These are phyloP conservation scores for Saccharomyces mikatae DNA, from an alignment of 805 yeast genomes.

Conservation along the genomic window DNA sequence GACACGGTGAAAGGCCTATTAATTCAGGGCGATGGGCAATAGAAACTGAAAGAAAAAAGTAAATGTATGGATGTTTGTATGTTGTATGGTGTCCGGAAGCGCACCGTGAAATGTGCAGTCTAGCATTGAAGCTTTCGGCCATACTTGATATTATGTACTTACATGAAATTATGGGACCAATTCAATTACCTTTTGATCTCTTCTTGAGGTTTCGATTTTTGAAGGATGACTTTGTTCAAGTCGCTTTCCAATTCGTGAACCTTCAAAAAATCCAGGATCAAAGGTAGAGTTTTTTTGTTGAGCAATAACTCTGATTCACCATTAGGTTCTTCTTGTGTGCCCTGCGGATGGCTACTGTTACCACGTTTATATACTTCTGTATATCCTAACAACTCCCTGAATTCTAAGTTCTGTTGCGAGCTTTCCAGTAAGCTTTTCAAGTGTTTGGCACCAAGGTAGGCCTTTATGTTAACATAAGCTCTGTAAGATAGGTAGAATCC, in stretches of 20 bases:
- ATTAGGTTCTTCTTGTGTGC: not conserved
- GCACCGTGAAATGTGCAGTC: not conserved
- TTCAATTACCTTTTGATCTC: not conserved
- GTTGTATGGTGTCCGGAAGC: not conserved
- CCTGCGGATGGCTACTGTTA: not conserved
- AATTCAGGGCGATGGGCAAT: not conserved
- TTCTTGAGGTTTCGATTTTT: conserved; percentile 33
- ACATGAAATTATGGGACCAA: not conserved
- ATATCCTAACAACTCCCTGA: conserved; percentile 28
- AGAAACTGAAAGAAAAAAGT: not conserved
- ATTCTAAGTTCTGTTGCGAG: conserved; percentile 33
- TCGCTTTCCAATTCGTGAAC: conserved; percentile 38
- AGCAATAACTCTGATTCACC: conserved; percentile 24
- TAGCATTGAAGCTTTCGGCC: not conserved
- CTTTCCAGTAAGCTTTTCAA: conserved; percentile 46
- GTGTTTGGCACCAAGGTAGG: conserved; percentile 66
- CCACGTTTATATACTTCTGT: conserved; percentile 6
- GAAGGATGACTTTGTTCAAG: conserved; percentile 43
- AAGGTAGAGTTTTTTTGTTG: conserved; percentile 39
- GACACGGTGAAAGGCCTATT: not conserved
- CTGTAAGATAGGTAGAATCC: conserved; percentile 80
- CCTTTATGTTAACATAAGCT: conserved; percentile 76
- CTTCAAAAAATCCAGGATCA: conserved; percentile 38
- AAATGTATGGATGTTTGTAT: not conserved
- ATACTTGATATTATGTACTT: not conserved